Evolutionary conservation across 768 basidiomycete genomes (phyloP).

Genomic region (Lepiota brunneoincarnata): DNA sequence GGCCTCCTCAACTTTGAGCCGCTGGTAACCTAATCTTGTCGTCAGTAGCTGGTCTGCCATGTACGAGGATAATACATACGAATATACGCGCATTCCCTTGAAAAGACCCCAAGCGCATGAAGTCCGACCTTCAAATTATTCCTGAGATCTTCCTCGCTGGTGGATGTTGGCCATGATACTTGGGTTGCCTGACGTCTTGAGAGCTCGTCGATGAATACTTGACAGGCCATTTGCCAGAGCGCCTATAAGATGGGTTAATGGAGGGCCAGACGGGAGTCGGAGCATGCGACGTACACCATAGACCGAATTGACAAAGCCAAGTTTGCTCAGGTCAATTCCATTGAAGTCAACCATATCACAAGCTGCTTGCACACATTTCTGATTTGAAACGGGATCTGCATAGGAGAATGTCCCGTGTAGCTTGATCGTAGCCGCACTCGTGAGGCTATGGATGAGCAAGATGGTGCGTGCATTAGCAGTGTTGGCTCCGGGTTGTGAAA

Average conservation of each 20-base stretch:
- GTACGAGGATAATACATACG: slow-evolving; percentile 31
- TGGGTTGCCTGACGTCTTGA: slow-evolving; percentile 35
- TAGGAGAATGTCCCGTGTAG: slow-evolving; percentile 49
- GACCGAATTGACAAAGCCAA: slow-evolving; percentile 44
- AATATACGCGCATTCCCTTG: slow-evolving; percentile 41
- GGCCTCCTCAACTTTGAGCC: slow-evolving; percentile 44
- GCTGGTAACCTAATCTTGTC: slow-evolving; percentile 36
- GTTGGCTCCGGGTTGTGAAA: slow-evolving; percentile 28
- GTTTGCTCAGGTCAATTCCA: slow-evolving; percentile 34
- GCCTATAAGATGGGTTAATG: slow-evolving; percentile 27
- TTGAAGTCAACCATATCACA: slow-evolving; percentile 39
- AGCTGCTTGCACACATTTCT: slow-evolving; percentile 42
- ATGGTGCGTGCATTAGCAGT: slow-evolving; percentile 34
- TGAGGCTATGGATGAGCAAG: slow-evolving; percentile 46
- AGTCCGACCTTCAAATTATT: slow-evolving; percentile 37
- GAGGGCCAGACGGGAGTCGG: slow-evolving; percentile 6
- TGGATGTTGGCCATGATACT: slow-evolving; percentile 26
- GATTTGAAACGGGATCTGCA: slow-evolving; percentile 37
- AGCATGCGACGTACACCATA: slow-evolving; percentile 42
- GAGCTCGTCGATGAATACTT: slow-evolving; percentile 46
- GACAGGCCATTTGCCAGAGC: slow-evolving; percentile 44
- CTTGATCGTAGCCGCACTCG: slow-evolving; percentile 48
- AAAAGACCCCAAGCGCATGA: slow-evolving; percentile 39
- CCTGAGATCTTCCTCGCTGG: slow-evolving; percentile 40
- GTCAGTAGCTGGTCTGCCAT: slow-evolving; percentile 9